These are phyloP conservation scores for Asclepias syriaca DNA, from an alignment of 257 asterid genomes.

Conservation along the genomic window DNA sequence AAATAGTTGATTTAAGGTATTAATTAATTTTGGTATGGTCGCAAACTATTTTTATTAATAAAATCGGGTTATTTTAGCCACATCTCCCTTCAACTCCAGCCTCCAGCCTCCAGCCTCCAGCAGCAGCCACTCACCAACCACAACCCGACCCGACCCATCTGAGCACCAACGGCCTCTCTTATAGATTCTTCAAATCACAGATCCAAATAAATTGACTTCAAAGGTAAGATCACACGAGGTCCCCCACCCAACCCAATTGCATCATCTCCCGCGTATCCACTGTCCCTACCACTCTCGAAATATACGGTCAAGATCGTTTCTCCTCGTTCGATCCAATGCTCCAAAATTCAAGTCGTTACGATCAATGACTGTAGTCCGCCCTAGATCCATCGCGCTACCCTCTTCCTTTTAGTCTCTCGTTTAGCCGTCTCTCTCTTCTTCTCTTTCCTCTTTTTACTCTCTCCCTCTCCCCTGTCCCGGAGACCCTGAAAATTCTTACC, in stretches of 20 bases:
- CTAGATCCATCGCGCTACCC: constrained; percentile 49
- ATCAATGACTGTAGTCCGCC: constrained; percentile 52
- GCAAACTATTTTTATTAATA: too few relatives aligned
- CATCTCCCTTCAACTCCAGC: too few relatives aligned
- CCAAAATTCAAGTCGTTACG: constrained; percentile 22
- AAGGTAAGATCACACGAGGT: constrained; percentile 40
- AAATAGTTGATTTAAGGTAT: too few relatives aligned
- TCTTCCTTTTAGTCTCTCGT: constrained; percentile 18
- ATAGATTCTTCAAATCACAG: background rate
- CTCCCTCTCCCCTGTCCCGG: constrained; percentile 3
- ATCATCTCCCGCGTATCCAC: constrained; percentile 53
- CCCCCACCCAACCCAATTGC: constrained; percentile 27
- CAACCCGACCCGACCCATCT: too few relatives aligned
- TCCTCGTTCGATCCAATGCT: constrained; percentile 34
- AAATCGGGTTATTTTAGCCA: too few relatives aligned
- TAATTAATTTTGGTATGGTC: too few relatives aligned
- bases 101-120: too few relatives aligned
- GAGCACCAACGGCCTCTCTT: background rate
- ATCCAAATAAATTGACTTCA: constrained; percentile 25
- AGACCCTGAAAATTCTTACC: constrained; percentile 5
- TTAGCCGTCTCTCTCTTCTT: background rate
- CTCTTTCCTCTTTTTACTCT: constrained; percentile 18
- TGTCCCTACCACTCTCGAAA: constrained; percentile 28
- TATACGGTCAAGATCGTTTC: constrained; percentile 13
- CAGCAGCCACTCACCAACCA: too few relatives aligned